phyloP scores from a whole-genome alignment of 2,329 filamentous ascomycete species.

The Neonectria neomacrospora region DNA sequence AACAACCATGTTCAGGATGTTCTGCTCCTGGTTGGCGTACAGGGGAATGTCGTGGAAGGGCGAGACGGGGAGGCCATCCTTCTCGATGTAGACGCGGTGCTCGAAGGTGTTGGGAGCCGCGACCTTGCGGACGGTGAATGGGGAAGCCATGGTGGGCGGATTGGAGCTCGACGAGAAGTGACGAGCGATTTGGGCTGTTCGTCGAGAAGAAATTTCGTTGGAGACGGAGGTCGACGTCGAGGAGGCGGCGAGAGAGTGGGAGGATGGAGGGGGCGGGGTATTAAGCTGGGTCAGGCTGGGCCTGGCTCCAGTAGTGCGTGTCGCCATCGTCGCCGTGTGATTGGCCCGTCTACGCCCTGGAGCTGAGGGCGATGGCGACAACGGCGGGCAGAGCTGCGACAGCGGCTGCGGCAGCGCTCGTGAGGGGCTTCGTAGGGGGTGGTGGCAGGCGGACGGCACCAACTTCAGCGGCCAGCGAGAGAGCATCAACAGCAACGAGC shows the following conservation, averaged over 20 bases:
- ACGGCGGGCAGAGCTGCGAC: slow-evolving; percentile 22
- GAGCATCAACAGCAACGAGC: slow-evolving; percentile 36
- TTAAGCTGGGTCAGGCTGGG: slow-evolving; percentile 37
- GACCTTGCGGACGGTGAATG: slow-evolving; percentile 86
- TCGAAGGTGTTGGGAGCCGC: slow-evolving; percentile 92
- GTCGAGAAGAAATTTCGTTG: slow-evolving; percentile 59
- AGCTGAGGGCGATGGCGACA: slow-evolving; percentile 27
- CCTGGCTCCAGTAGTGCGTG: slow-evolving; percentile 41
- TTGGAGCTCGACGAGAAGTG: slow-evolving; percentile 57
- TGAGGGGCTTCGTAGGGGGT: slow-evolving; percentile 12
- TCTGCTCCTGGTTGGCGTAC: slow-evolving; percentile 96
- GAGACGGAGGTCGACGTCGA: slow-evolving; percentile 39
- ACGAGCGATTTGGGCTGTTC: slow-evolving; percentile 66
- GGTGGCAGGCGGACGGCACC: not conserved
- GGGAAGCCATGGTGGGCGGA: slow-evolving; percentile 63
- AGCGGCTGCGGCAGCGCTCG: slow-evolving; percentile 20
- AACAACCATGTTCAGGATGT: slow-evolving; percentile 97
- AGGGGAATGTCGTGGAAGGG: slow-evolving; percentile 99
- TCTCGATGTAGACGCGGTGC: slow-evolving; percentile 97
- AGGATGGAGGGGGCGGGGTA: slow-evolving; percentile 55
- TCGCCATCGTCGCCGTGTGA: slow-evolving; percentile 38
- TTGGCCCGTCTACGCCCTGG: slow-evolving; percentile 40
- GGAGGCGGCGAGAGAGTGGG: slow-evolving; percentile 33
- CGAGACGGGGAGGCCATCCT: slow-evolving; percentile 93
- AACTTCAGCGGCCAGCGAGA: slow-evolving; percentile 20